Conservation (phyloP, 805 yeast species). For the Candida gorgasii region DNA sequence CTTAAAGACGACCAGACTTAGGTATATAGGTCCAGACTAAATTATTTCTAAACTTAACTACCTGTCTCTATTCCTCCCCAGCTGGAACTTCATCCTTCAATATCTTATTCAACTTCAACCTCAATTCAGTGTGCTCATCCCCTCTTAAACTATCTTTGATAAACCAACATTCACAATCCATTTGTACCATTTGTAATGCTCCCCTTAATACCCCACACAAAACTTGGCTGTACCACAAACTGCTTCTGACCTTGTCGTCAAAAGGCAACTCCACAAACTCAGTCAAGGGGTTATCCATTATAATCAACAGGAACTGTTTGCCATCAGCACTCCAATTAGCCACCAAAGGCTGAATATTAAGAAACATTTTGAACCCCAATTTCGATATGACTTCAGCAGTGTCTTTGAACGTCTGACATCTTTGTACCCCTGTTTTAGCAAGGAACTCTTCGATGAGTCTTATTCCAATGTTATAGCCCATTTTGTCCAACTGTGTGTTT, state of each 20-base stretch:
- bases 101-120: slow-evolving; percentile 67
- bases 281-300: slow-evolving; percentile 86
- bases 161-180: slow-evolving; percentile 82
- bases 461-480: slow-evolving; percentile 95
- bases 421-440: slow-evolving; percentile 80
- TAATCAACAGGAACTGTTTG: slow-evolving; percentile 68
- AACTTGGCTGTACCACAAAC: slow-evolving; percentile 91
- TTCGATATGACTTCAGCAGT: slow-evolving; percentile 86
- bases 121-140: slow-evolving; percentile 75
- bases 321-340: slow-evolving; percentile 77
- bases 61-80: slow-evolving; percentile 70
- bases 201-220: slow-evolving; percentile 89
- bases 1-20: too few relatives aligned
- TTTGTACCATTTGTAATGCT: slow-evolving; percentile 92
- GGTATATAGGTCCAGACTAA: too few relatives aligned
- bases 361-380: slow-evolving; percentile 86
- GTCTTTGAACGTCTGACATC: slow-evolving; percentile 78
- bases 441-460: slow-evolving; percentile 90
- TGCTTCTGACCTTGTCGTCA: slow-evolving; percentile 65
- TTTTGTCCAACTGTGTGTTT: slow-evolving; percentile 78
- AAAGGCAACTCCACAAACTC: slow-evolving; percentile 92
- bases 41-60: too few relatives aligned
- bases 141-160: slow-evolving; percentile 82
- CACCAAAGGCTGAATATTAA: slow-evolving; percentile 76
- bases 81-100: slow-evolving; percentile 95